phyloP scores from a whole-genome alignment of 257 asterid genomes.

The Jacaranda copaia region DNA sequence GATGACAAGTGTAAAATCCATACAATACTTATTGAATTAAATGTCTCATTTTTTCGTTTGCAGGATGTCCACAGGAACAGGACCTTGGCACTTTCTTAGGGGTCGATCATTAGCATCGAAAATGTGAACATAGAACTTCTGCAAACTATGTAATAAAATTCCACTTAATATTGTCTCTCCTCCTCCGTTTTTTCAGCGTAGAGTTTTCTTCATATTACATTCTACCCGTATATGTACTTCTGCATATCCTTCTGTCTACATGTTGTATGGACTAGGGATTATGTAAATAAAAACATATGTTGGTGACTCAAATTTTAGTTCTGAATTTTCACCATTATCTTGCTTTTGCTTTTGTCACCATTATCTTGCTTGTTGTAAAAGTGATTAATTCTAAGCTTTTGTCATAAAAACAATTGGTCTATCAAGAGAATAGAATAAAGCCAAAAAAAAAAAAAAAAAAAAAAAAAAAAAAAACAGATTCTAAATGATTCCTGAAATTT shows the following conservation, averaged over 20 bases:
- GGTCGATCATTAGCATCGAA: slow-evolving; percentile 31
- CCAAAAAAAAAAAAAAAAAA: no score
- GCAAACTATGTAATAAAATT: slow-evolving; percentile 6
- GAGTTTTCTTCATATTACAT: background rate
- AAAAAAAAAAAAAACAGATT: no score
- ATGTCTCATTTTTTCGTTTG: background rate
- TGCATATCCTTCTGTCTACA: no score
- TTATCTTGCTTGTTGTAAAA: no score
- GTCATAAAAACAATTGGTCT: no score
- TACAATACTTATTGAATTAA: background rate
- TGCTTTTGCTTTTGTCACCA: no score
- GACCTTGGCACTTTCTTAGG: slow-evolving; percentile 87
- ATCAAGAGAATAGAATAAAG: no score
- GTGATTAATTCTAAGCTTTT: no score
- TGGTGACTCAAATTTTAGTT: no score
- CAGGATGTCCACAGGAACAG: slow-evolving; percentile 94
- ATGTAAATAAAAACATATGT: background rate
- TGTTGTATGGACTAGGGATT: background rate
- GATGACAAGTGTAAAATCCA: no score
- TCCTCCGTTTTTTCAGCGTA: background rate
- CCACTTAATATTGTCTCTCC: background rate
- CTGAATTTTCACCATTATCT: background rate
- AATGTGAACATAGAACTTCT: slow-evolving; percentile 23
- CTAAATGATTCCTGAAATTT: no score
- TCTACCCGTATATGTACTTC: background rate